Base-by-base conservation (phyloP, 108 stramenopile genomes). In the Schizochytrium sp. region DNA sequence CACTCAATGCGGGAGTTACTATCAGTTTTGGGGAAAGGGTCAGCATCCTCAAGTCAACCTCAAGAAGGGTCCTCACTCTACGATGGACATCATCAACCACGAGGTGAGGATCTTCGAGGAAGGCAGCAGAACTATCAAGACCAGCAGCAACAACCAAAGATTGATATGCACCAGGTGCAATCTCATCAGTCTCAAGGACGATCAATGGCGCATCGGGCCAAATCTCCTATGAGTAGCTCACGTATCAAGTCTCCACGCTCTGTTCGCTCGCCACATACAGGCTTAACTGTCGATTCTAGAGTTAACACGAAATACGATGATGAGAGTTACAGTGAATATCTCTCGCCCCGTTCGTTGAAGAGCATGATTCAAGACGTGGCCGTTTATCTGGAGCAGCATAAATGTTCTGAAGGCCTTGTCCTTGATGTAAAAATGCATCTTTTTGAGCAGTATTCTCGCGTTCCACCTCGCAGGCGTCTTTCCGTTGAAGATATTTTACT, bases 271-370 rank as follows among this genome's bases (percentile, higher is more conserved):
- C 19, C 17, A 17, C 17, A 19, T n/a, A 19, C 59, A 60, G n/a
- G 19, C 17, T n/a, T 60, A 60, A 60, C 59, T 17, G 17, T n/a
- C 59, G n/a, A n/a, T 60, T n/a, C 59, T 19, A 60, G 17, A 60
- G 59, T 60, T 17, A 60, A 17, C 59, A 60, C 17, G 59, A 17
- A n/a, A n/a, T 19, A n/a, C 59, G 59, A n/a, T n/a, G 59, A 17
- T 19, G 59, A 60, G 19, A 60, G 17, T n/a, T 17, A 17, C 19
- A 17, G 17, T 17, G 57, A 58, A 10, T 10, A 69, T 42, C 76
- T 83, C 0, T 83, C 76, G 0, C 76, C 76, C 10, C 76, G 76
- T 5, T 83, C 76, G 15, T 53, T 83, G 45, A 83, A 83, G 76
- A 55, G 53, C 47, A 83, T 49, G 76, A 55, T 83, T 13, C 7